Conservation (phyloP, 2,329 filamentous ascomycete genomes). For the Aspergillus flavus region DNA sequence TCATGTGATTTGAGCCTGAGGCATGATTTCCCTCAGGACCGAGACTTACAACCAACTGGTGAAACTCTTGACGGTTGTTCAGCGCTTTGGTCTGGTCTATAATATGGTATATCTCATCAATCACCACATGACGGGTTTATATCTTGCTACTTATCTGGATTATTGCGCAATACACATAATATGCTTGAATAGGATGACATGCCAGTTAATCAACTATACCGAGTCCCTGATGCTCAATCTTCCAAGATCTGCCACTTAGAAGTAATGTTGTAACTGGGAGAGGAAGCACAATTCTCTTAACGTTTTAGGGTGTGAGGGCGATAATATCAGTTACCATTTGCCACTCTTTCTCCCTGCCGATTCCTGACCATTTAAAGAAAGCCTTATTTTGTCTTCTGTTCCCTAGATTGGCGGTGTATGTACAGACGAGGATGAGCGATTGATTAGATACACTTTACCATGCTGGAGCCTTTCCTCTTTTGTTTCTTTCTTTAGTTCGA, state of each 20-base stretch:
- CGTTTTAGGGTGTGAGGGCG: not conserved
- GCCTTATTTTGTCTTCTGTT: not conserved
- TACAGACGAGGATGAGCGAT: not conserved
- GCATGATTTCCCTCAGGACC: not conserved
- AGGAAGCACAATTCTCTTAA: not conserved
- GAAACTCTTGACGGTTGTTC: not conserved
- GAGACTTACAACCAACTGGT: not conserved
- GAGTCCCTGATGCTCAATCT: not conserved
- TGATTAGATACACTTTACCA: not conserved
- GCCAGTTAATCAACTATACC: not conserved
- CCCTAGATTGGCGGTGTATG: not conserved
- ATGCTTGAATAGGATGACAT: not conserved
- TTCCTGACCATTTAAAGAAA: no score
- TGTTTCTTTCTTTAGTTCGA: not conserved
- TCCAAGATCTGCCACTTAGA: not conserved
- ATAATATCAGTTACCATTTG: no score
- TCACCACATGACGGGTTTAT: not conserved
- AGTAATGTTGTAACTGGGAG: not conserved
- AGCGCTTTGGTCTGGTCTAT: not conserved
- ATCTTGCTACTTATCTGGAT: not conserved
- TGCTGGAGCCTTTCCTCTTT: not conserved
- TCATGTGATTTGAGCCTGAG: slow-evolving; percentile 39
- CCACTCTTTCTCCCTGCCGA: no score
- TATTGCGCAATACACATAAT: not conserved
- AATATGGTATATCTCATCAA: not conserved